Evolutionary conservation across 805 yeast species (phyloP), one percentile per base, ranked within the genome.

Genomic region (Ascoidea asiatica): DNA sequence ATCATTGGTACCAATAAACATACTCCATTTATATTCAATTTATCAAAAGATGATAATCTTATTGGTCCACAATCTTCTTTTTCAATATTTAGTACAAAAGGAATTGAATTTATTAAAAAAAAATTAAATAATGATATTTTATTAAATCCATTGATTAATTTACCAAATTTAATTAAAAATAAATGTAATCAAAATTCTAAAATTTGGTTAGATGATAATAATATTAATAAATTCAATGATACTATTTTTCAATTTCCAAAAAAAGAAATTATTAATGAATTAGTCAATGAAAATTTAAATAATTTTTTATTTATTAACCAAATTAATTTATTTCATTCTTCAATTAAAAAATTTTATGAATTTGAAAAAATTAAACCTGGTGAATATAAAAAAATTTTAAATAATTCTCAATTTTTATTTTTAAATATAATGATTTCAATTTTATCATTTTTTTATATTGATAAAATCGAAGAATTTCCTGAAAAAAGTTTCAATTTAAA

Each of bases 21-120:
- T 11, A 3, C 15, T 29, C 35, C 35, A 29, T 11, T 29, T 29
- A 15, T 8, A 29, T 15, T 11, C 15, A 29, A 29, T 8, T 29
- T 11, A 29, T 3, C 35, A 15, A 29, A 29, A 29, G 15, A 29
- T 29, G 15, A 11, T 29, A 15, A 11, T 4, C 59, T 50, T 43
- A 49, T 54, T 43, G 56, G 53, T 8, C 46, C 54, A 4, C 64
- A 63, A 43, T 51, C 61, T 1, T 53, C 65, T 1, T 56, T 70
- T 43, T 65, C 73, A 0, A 48, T 70, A 15, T 60, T 70, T 40
- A 63, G 72, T 5, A 51, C 58, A 3, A 47, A 52, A 37, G 76
- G 77, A 7, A 33, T 71, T 5, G 52, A 53, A 38, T 67, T 74
- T 73, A 49, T 72, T 7, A 52, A 55, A 8, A 45, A 39, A 19